Evolutionary conservation across 2,329 filamentous ascomycete species (phyloP), one percentile per base, ranked within the genome.

Genomic region (Colletotrichum cuscutae): DNA sequence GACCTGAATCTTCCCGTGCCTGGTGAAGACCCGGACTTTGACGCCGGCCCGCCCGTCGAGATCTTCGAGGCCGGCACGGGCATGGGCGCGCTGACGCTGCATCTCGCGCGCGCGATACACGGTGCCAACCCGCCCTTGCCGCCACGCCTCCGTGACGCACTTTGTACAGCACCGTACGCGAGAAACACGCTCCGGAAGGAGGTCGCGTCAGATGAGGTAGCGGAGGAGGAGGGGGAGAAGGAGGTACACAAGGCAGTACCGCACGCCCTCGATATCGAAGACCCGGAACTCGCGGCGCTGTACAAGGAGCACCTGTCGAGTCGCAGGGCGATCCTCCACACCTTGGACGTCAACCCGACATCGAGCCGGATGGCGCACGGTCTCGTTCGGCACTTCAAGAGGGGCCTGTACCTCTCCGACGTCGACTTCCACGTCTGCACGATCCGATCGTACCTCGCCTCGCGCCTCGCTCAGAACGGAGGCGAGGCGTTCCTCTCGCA

Each of bases 1-100:
- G 94, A 97, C 79, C 86, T 97, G 57, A 91, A 96, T 79, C 88
- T 90, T 35, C 79, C 84, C 3, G 80, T 83, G 77, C 77, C 83
- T 35, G 75, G 77, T 49, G 78, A 82, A 72, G 80, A 80, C 24
- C 72, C 77, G 12, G 76, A 77, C 15, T 79, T 82, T 6, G 80
- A 82, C 13, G 76, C 81, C 15, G 75, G 77, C 6, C 81, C 84
- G 9, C 89, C 87, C 0, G 81, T 95, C 13, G 93, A 96, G 79
- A 93, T 97, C 57, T 91, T 97, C 65, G 94, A 97, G 82, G 94
- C 94, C 59, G 94, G 94, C 19, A 97, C 94, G 4, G 94, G 94
- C n/a, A 93, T 95, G 85, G 94, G 94, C 71, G 91, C 92, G 42
- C 82, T 97, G 71, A 96, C 94, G 0, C 82, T 97, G 5, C 90